Base-by-base conservation (phyloP, 805 yeast genomes). In the Candida yuanshanica region DNA sequence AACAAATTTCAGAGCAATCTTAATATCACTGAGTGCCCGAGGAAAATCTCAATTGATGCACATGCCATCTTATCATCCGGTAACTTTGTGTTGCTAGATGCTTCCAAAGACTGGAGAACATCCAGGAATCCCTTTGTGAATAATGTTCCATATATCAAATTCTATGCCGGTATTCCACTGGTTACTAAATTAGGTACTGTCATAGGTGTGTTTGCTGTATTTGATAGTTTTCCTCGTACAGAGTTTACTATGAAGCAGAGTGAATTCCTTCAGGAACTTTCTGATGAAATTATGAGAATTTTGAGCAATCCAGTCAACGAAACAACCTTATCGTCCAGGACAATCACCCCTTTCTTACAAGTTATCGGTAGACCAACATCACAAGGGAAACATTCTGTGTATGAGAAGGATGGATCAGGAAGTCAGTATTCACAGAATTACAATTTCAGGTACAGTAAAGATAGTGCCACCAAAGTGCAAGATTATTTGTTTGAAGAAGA, bases 71-170 rank as follows among this genome's bases (percentile, higher is more conserved):
- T 84, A 26, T 80, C 89, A 0, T 58, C 65, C 7, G 78, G 69
- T 2, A 68, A 70, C 45, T 74, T 84, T 40, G 63, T 77, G 4
- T 49, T 84, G 7, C 55, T 69, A 5, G 85, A 83, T 56, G 79
- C 89, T 3, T 58, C 77, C 5, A 62, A 63, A 26, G 95, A 84
- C 54, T 84, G 95, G 93, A 66, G 95, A 55, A 72, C 81, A 4
- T 52, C 60, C 14, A 62, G 65, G 32, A 81, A 77, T 51, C 91
- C 91, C 0, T 64, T 82, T 36, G 85, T 84, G 1, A 72, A 68
- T 17, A 79, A 81, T 0, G 64, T 69, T 1, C 89, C 91, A 0
- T 61, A 63, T 43, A 74, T 83, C 38, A 67, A 61, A 42, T 81
- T 81, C 52, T 84, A 82, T 55, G 72, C 79, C 26, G 86, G 84